Base-by-base conservation (phyloP, 345 rosid species). In the Dimocarpus longan region DNA sequence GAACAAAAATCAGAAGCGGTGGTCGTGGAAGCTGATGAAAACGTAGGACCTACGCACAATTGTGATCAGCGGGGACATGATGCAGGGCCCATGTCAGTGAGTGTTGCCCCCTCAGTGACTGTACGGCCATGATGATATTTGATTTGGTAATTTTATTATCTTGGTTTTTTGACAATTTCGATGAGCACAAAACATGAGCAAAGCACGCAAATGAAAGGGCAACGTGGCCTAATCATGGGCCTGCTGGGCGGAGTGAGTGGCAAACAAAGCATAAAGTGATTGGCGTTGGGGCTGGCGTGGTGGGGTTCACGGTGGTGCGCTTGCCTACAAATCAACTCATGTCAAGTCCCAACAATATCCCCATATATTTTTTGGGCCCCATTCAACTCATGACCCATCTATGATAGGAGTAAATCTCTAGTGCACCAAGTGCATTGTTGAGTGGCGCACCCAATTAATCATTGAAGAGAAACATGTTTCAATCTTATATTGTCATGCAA, bases 331-430 rank as follows among this genome's bases (percentile, higher is more conserved):
- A 66, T 8, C 44, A 6, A 66, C 10, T 40, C 42, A 11, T 6
- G 69, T 68, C 50, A 70, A 56, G 11, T 77, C 74, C 75, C 70
- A 62, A 28, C 80, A 59, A 70, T 60, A 57, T 77, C 48, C 39
- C 66, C 1, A 6, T 10, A 63, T 77, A 46, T 26, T 2, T 2
- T 64, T 69, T 57, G 73, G 75, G 80, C 59, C 68, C 75, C 69
- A 52, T 52, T 10, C 44, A 67, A 10, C 22, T 10, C 32, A 44
- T 11, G 37, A 32, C 3, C 37, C 37, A 32, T 32, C 37, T 32
- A 32, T 32, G 37, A 32, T 32, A 32, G 37, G 37, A 32, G 37
- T 32, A 32, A 32, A 32, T 32, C 37, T 32, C 37, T 32, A 32
- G 37, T 32, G 37, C 37, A 32, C 37, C 37, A 3, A 32, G 2